Conservation (phyloP, 2,329 filamentous ascomycete species). For the Xylaria polymorpha region DNA sequence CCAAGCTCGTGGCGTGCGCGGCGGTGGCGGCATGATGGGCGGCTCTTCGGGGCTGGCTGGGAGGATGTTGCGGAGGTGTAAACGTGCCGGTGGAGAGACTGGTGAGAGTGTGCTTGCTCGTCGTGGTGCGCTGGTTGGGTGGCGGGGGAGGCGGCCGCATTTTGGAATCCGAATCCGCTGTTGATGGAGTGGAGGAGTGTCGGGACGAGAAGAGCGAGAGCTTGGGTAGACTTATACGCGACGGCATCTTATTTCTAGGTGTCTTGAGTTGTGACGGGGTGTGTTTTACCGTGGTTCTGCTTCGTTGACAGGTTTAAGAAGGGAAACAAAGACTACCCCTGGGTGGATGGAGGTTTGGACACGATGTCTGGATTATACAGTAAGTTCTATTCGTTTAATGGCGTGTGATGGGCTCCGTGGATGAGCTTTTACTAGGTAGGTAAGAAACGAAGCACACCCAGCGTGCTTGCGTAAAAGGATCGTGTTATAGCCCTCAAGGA, state of each 20-base stretch:
- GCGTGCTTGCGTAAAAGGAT: slow-evolving; percentile 29
- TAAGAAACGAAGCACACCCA: slow-evolving; percentile 27
- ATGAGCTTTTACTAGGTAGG: not conserved
- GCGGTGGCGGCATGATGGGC: slow-evolving; percentile 45
- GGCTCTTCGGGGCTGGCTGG: slow-evolving; percentile 43
- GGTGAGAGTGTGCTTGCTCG: slow-evolving; percentile 25
- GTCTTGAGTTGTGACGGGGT: slow-evolving; percentile 25
- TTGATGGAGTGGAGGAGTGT: slow-evolving; percentile 20
- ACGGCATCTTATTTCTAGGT: slow-evolving; percentile 41
- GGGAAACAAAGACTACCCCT: slow-evolving; percentile 10
- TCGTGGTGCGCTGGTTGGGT: not conserved
- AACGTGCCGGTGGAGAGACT: slow-evolving; percentile 45
- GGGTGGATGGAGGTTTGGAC: not conserved
- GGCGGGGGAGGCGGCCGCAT: slow-evolving; percentile 16
- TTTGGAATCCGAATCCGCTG: slow-evolving; percentile 1
- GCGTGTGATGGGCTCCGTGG: not conserved
- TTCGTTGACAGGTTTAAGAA: not conserved
- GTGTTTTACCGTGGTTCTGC: slow-evolving; percentile 26
- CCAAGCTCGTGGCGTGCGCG: slow-evolving; percentile 46
- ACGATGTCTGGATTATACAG: not conserved
- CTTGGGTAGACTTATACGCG: slow-evolving; percentile 41
- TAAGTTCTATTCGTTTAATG: not conserved
- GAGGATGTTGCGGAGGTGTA: slow-evolving; percentile 47
- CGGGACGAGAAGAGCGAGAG: slow-evolving; percentile 43
- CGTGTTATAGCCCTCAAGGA: slow-evolving; percentile 7